Evolutionary conservation across 257 asterid genomes (phyloP), one percentile per base, ranked within the genome.

Genomic region (Thymus quinquecostatus): DNA sequence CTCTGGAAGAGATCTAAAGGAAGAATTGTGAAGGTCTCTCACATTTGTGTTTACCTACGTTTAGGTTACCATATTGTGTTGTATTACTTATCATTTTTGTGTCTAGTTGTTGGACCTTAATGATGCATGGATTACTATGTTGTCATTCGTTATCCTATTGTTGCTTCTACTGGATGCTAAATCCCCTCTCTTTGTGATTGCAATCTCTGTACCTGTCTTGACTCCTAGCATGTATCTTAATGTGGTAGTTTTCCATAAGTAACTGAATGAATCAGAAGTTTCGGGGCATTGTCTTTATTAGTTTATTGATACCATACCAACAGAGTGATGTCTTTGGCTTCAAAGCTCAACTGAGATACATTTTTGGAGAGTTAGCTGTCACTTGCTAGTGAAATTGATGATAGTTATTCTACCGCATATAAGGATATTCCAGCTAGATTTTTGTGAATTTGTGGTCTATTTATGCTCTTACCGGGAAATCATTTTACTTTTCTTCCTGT

Each of bases 31-130:
- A 38, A 30, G 60, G 41, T 78, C 11, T 64, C 69, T 71, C 64
- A 68, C 40, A 7, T 64, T 27, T 54, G 68, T 70, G 48, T 43
- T 49, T 45, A 36, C 34, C 36, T 10, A 69, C 59, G 29, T 32
- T 63, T 65, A 62, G 60, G 33, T 64, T 68, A 68, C 61, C 51
- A 61, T 10, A 14, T 21, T 64, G 13, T 62, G 45, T 43, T 49
- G 48, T 59, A 41, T 55, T 73, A 65, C 67, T 78, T 82, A 57
- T 64, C 57, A 50, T 29, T 67, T 21, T 68, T 58, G 55, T 72
- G 71, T 58, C 73, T 48, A 48, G 48, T 47, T 61, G 48, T 66
- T 61, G 77, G 77, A 71, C 70, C 68, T 58, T 45, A 64, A 53
- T 63, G 69, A 74, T 81, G n/a, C 68, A 34, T 66, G 60, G 36